Base-by-base conservation (phyloP, 2,329 filamentous ascomycete genomes). In the Phialocephala subalpina region DNA sequence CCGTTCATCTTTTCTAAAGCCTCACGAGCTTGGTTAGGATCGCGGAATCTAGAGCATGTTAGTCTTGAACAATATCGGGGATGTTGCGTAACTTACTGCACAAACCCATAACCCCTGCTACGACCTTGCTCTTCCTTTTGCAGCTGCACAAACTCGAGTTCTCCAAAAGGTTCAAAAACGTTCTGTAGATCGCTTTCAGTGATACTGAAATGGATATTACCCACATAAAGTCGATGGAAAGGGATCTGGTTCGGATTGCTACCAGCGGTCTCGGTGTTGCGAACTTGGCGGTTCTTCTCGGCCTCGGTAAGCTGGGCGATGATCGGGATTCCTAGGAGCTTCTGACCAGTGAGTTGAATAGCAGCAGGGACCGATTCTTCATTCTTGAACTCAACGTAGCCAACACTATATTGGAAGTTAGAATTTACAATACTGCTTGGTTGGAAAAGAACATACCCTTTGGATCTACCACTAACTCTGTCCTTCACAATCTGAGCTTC, bases 401-500 rank as follows among this genome's bases (percentile, higher is more conserved):
- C 96, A 80, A 99, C 96, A 81, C 96, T 98, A 74, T 9, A 57
- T 57, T 58, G 52, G 11, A 53, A 35, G 73, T 85, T 78, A 85
- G 83, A 72, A 59, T 27, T 57, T 56, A 57, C 25, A 57, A 29
- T 14, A 62, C 58, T 61, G 45, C 35, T 25, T 40, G 22, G 12
- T 18, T 27, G 36, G 25, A n/a, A 8, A 66, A 67, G 8, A 66
- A 67, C 91, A 77, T 85, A 97, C 95, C 96, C 96, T 85, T 99
- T 99, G 69, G 94, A 97, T 81, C 96, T 92, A 74, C 94, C 93
- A 81, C 94, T 97, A 69, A 99, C 94, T 69, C 96, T 89, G 75
- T 99, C 96, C 81, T 98, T 98, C 61, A 99, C 96, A 76, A 99
- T 99, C 82, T 98, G 96, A 59, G 96, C 96, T 79, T 98, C 96